Base-by-base conservation (phyloP, 192 early-diverging fungal species). In the Coemansia biformis region DNA sequence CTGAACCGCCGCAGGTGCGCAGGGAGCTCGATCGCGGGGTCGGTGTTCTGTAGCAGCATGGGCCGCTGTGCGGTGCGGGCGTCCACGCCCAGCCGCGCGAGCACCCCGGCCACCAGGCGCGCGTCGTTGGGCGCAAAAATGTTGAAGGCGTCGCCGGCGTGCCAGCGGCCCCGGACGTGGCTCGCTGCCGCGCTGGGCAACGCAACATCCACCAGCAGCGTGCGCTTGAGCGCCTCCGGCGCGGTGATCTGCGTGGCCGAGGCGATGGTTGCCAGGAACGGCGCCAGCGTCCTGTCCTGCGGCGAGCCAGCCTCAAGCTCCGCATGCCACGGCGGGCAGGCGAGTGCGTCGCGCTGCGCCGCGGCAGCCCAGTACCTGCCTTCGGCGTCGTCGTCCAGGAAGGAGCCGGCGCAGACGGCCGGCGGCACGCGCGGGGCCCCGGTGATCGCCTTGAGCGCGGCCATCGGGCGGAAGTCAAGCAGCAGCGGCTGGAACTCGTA, bases 111-210 rank as follows among this genome's bases (percentile, higher is more conserved):
- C 0, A 96, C 91, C 37, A 91, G 53, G 0, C 54, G 51, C 28
- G 85, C 79, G 31, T 86, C 75, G 59, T 93, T 93, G n/a, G 92
- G 90, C 1, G 88, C 90, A 36, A 81, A 51, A n/a, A 96, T 63
- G 33, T 87, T 92, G 74, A 99, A 86, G 4, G 91, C 78, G 61
- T 92, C 91, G 43, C 72, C 72, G 7, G 72, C 64, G 6, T 51
- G 54, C 66, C 54, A 51, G 30, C 31, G 19, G 2, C 31, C 53
- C 11, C 30, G 39, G 7, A 43, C 40, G 15, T 41, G 13, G 14
- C 56, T 19, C 9, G 78, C 49, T 0, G 37, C 41, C 5, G 54
- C 36, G 1, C 42, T 58, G 3, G 54, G 45, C 43, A 82, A 58
- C 19, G 73, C 78, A 26, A 86, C 51, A 34, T 86, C 84, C 0